phyloP scores from a whole-genome alignment of 805 yeast genomes.

The Isabelozyma rhagii region DNA sequence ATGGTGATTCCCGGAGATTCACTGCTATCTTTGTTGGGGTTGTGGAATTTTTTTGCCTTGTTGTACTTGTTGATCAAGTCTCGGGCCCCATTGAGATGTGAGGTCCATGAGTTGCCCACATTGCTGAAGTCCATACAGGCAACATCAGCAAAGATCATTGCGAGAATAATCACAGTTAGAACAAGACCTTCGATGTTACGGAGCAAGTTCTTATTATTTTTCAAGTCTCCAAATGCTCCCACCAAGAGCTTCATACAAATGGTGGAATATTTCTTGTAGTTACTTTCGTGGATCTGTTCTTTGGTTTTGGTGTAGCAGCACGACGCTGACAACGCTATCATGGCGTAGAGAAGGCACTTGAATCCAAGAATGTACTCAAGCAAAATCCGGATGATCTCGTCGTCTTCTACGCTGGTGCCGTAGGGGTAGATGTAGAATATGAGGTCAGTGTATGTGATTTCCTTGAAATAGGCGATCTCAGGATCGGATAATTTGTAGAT shows the following conservation, averaged over 20 bases:
- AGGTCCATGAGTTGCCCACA: constrained; percentile 17
- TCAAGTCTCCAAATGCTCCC: constrained; percentile 13
- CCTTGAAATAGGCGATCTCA: not conserved
- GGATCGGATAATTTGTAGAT: not conserved
- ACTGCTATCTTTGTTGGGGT: not conserved
- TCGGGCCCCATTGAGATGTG: constrained; percentile 22
- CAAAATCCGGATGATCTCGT: constrained; percentile 7
- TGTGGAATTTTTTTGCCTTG: constrained; percentile 1
- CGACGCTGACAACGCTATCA: constrained; percentile 24
- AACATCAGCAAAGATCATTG: constrained; percentile 22
- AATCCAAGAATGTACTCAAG: constrained; percentile 18
- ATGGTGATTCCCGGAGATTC: constrained; percentile 1
- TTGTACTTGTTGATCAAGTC: constrained; percentile 20
- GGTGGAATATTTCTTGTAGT: constrained; percentile 15
- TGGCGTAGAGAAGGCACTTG: constrained; percentile 17
- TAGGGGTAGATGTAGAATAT: not conserved
- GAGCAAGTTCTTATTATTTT: constrained; percentile 8
- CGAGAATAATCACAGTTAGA: constrained; percentile 21
- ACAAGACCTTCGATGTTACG: constrained; percentile 20
- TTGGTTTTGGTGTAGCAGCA: constrained; percentile 22
- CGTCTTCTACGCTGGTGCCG: not conserved
- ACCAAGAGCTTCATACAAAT: constrained; percentile 17
- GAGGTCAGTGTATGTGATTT: not conserved
- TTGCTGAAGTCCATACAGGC: constrained; percentile 6
- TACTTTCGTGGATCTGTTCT: constrained; percentile 14